Evolutionary conservation across 176 grass and related monocot species (phyloP).

Genomic region (Musa itinerans): DNA sequence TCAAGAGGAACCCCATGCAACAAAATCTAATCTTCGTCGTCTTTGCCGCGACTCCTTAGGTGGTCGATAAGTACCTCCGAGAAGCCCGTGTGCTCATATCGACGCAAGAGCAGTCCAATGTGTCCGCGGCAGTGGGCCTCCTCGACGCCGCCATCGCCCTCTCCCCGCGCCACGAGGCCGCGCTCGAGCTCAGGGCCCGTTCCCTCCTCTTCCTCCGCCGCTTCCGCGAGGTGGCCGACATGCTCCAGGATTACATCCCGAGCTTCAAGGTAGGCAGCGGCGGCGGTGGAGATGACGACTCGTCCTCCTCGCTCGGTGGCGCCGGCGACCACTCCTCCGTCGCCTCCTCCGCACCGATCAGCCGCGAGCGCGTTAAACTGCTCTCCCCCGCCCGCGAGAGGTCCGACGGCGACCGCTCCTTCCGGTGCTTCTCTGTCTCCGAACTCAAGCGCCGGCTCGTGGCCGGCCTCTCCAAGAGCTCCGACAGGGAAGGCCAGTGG

Average conservation of each 20-base stretch:
- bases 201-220: conserved; percentile 68
- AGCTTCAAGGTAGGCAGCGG: conserved; percentile 57
- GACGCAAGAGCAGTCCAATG: conserved; percentile 42
- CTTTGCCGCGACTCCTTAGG: conserved; percentile 24
- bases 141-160: conserved; percentile 67
- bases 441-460: conserved; percentile 78
- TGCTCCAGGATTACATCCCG: conserved; percentile 93
- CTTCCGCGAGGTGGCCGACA: conserved; percentile 79
- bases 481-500: conserved; percentile 68
- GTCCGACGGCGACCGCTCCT: conserved; percentile 41
- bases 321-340: conserved; percentile 38
- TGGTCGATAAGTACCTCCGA: conserved; percentile 71
- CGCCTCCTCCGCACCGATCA: conserved; percentile 18
- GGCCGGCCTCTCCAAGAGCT: conserved; percentile 61
- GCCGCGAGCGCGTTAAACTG: conserved; percentile 47
- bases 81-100: conserved; percentile 66
- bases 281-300: neutral
- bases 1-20: neutral
- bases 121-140: conserved; percentile 45
- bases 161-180: conserved; percentile 60
- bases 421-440: conserved; percentile 79
- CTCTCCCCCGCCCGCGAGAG: conserved; percentile 66
- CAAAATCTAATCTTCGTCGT: conserved; percentile 23
- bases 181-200: conserved; percentile 73
- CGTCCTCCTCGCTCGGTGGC: conserved; percentile 5